Evolutionary conservation across 2,329 filamentous ascomycete species (phyloP), one percentile per base, ranked within the genome.

Genomic region (Paecilomyces formosus): DNA sequence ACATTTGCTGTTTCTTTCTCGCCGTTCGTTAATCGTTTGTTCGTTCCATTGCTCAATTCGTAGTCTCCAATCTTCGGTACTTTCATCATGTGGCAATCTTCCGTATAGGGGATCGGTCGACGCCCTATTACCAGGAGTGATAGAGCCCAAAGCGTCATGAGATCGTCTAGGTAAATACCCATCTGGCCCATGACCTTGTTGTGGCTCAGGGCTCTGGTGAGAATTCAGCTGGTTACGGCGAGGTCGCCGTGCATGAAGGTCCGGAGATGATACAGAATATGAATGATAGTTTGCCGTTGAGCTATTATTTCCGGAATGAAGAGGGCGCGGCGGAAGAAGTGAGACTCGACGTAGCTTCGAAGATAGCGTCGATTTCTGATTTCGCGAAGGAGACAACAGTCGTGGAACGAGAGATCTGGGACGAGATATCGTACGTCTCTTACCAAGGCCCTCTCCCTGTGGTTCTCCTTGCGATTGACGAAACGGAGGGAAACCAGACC

Each of bases 1-100:
- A 61, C 74, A 77, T 60, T 70, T 75, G 53, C 59, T 66, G 56
- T 72, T 65, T 56, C 64, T 66, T 55, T 68, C 72, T 57, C 66
- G 71, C 56, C 63, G 68, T 55, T 75, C 73, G 26, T 69, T 66
- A 35, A 74, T 72, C 11, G 71, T 74, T 52, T 68, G 66, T 59
- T 72, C 67, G 54, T 73, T 75, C 73, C 74, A 75, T 56, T 74
- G 71, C 52, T 73, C 70, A 57, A 75, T 74, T 22, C 72, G 69
- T 13, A 66, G 63, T 56, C 73, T 66, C 72, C 73, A 73, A 57
- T 71, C 71, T 57, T 74, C 70, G 9, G 53, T 57, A 26, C 59
- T 59, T 15, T 50, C 8, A 7, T 33, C 52, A 54, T 54, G 35
- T 55, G 35, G 54, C 45, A 55, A 18, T 57, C 55, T 13, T 56